These are phyloP conservation scores for Acanthamoeba healyi DNA, from an alignment of 208 protist species.

Conservation along the genomic window DNA sequence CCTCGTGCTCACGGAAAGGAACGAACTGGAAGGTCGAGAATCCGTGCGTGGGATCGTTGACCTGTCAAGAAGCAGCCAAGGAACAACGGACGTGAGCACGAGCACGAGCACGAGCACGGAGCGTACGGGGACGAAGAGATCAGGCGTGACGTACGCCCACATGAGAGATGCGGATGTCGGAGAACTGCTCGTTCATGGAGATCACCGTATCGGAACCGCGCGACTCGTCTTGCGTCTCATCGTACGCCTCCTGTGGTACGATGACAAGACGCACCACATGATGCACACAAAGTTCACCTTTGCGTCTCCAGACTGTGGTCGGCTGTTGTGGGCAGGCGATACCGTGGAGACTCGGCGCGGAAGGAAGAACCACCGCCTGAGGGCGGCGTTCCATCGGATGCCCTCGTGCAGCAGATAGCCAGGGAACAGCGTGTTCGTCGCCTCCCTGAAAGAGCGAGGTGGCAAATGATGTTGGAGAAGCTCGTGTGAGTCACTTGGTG, in stretches of 20 bases:
- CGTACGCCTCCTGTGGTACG: conserved; percentile 66
- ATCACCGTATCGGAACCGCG: conserved; percentile 81
- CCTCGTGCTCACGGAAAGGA: conserved; percentile 66
- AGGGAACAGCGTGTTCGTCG: conserved; percentile 48
- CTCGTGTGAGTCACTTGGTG: too few relatives aligned
- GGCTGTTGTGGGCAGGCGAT: not conserved
- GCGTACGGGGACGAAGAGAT: not conserved
- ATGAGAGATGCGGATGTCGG: not conserved
- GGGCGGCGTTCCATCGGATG: conserved; percentile 65
- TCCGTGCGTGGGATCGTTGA: conserved; percentile 53
- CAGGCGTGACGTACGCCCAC: conserved; percentile 46
- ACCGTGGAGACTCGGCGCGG: conserved; percentile 81
- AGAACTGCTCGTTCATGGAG: conserved; percentile 78
- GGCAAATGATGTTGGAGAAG: not conserved
- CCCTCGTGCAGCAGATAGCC: conserved; percentile 87
- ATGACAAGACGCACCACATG: not conserved
- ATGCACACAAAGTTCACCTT: not conserved
- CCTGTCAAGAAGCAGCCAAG: not conserved
- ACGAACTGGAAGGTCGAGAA: conserved; percentile 79
- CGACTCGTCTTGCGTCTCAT: conserved; percentile 82
- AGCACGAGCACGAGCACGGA: not conserved
- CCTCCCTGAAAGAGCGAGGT: not conserved
- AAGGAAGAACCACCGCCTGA: conserved; percentile 84
- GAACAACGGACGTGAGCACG: not conserved
- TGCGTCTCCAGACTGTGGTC: not conserved